Evolutionary conservation across 306 rosid species (phyloP), one percentile per base, ranked within the genome.

Genomic region (Prunus armeniaca): DNA sequence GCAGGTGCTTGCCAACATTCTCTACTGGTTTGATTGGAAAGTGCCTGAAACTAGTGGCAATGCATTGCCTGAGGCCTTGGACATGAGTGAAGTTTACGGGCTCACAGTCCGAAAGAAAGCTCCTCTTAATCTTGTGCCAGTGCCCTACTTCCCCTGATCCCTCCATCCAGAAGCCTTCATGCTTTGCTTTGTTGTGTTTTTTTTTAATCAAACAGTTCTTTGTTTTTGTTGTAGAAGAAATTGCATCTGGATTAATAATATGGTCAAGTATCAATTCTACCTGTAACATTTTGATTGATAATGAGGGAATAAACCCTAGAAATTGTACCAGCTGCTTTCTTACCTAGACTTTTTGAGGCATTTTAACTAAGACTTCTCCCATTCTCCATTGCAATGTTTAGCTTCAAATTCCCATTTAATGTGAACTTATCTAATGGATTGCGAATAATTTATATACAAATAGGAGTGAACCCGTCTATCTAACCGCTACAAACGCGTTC

Each of bases 21-120:
- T 87, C 10, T 70, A 82, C 47, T 83, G 79, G 84, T 87, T 87
- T 20, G 83, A 84, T 15, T 89, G 88, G 91, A 75, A 82, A 69
- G 52, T 82, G 10, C 65, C 75, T 10, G 25, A 32, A 24, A 57
- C 28, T 56, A 47, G 28, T 57, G 58, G 20, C 19, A 38, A 4
- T 5, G 12, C 12, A 28, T 61, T 61, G 66, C 14, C 38, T 6
- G 66, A 61, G 32, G 78, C 82, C 32, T 11, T 88, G 62, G 89
- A 81, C 68, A 83, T 84, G 81, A 81, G 32, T 38, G 86, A 85
- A 41, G 32, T 19, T 1, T 14, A 2, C 49, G 86, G 82, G 9
- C 12, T 79, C 10, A 78, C 68, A 11, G 61, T 81, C 5, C 25
- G 2, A 6, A 88, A 72, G 78, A 86, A 80, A 73, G 17, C 15